Evolutionary conservation across 768 basidiomycete species (phyloP).

Genomic region (Mycena crocata): DNA sequence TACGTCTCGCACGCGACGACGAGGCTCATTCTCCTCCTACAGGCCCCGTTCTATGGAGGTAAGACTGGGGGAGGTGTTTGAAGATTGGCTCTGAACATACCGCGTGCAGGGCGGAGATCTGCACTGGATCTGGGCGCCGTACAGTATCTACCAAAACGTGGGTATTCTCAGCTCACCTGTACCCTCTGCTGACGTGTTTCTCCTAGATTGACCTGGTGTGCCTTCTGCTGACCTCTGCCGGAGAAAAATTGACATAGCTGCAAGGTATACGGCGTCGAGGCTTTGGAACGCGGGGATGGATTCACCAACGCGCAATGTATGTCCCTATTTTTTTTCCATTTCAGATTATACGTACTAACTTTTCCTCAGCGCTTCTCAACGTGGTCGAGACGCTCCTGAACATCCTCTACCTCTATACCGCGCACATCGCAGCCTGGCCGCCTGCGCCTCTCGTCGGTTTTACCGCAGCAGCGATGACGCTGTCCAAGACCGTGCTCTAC

Average conservation of each 20-base stretch:
- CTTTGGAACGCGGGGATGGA: constrained; percentile 74
- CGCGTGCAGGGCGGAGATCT: constrained; percentile 77
- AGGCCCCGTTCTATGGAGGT: constrained; percentile 87
- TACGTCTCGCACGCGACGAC: constrained; percentile 13
- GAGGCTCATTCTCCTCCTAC: background rate
- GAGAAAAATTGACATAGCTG: background rate
- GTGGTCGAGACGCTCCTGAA: constrained; percentile 83
- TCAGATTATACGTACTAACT: background rate
- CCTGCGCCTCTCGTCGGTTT: constrained; percentile 83
- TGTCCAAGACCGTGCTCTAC: constrained; percentile 90
- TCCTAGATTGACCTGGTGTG: constrained; percentile 51
- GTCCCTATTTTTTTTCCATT: constrained; percentile 34
- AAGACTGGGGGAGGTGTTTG: constrained; percentile 8
- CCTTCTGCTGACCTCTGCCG: constrained; percentile 1
- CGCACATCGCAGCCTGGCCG: constrained; percentile 70
- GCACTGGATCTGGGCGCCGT: constrained; percentile 93
- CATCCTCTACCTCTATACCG: constrained; percentile 79
- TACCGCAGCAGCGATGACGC: constrained; percentile 77
- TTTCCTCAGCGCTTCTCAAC: constrained; percentile 76
- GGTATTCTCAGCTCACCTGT: constrained; percentile 12
- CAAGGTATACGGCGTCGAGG: constrained; percentile 79
- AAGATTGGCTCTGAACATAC: background rate
- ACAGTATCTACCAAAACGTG: constrained; percentile 80
- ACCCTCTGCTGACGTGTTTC: constrained; percentile 30
- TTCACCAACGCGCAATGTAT: constrained; percentile 90